Evolutionary conservation across 2,329 filamentous ascomycete genomes (phyloP).

Genomic region (Alternaria sp.): DNA sequence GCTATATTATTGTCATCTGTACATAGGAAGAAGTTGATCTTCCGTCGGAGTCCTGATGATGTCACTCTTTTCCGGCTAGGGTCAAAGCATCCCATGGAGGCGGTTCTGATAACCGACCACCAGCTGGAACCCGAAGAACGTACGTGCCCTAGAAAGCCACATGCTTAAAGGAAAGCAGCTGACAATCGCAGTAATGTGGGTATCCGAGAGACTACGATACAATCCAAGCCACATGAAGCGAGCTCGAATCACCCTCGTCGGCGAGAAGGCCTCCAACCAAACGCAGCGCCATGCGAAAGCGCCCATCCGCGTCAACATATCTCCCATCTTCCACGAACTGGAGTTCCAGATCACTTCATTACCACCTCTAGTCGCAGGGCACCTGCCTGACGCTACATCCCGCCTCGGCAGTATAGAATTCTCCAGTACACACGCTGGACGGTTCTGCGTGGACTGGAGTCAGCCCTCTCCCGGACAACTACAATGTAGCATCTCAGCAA

Average conservation of each 20-base stretch:
- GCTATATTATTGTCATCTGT: background rate
- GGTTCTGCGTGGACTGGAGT: background rate
- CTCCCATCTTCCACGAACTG: background rate
- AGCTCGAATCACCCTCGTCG: background rate
- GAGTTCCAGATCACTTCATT: accelerated
- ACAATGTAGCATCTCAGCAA: background rate
- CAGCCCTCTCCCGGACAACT: background rate
- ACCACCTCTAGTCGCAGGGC: background rate
- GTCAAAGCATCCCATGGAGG: background rate
- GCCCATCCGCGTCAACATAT: background rate
- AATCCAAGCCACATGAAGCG: background rate
- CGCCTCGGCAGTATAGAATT: background rate
- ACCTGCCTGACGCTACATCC: background rate
- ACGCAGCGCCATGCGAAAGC: background rate
- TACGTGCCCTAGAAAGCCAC: accelerated
- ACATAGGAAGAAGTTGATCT: background rate
- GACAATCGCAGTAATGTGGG: background rate
- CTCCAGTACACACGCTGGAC: background rate
- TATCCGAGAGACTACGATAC: accelerated
- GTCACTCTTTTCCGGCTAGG: background rate
- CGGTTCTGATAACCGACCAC: background rate
- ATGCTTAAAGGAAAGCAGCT: background rate
- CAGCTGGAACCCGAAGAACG: background rate
- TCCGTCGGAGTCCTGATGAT: background rate
- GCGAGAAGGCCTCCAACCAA: background rate